These are phyloP conservation scores for Spathaspora passalidarum DNA, from an alignment of 805 yeast species.

Conservation along the genomic window DNA sequence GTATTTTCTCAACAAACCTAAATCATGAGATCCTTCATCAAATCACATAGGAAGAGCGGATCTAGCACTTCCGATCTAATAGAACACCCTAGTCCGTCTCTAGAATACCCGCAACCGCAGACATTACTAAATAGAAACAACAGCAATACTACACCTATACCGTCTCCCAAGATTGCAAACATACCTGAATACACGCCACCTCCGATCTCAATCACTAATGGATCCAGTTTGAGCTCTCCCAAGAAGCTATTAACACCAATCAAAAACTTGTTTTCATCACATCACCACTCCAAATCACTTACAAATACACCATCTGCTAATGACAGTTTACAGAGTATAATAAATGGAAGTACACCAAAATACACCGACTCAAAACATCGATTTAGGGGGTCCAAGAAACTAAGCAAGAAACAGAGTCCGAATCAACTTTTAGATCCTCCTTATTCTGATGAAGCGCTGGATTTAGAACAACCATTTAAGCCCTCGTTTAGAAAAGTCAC, in stretches of 20 bases:
- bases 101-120: slow-evolving; percentile 1
- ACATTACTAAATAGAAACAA: background rate
- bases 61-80: slow-evolving; percentile 6
- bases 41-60: slow-evolving; percentile 22
- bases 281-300: slow-evolving; percentile 2
- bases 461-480: background rate
- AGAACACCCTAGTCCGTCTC: background rate
- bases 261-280: slow-evolving; percentile 24
- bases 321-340: slow-evolving; percentile 1
- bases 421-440: background rate
- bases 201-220: slow-evolving; percentile 4
- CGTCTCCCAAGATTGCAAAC: slow-evolving; percentile 24
- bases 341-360: slow-evolving; percentile 3
- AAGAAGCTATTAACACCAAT: slow-evolving; percentile 38
- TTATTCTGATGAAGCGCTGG: too few species aligned
- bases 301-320: background rate
- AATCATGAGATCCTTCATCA: slow-evolving; percentile 28
- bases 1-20: too few species aligned
- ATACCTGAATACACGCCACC: slow-evolving; percentile 20
- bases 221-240: slow-evolving; percentile 23
- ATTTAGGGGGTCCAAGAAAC: slow-evolving; percentile 2
- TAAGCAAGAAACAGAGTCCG: slow-evolving; percentile 2
- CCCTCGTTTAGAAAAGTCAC: slow-evolving; percentile 3
- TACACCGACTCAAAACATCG: slow-evolving; percentile 1
- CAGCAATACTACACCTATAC: slow-evolving; percentile 13